Base-by-base conservation (phyloP, 164 flowering plant genomes). In the Chimonanthus praecox region DNA sequence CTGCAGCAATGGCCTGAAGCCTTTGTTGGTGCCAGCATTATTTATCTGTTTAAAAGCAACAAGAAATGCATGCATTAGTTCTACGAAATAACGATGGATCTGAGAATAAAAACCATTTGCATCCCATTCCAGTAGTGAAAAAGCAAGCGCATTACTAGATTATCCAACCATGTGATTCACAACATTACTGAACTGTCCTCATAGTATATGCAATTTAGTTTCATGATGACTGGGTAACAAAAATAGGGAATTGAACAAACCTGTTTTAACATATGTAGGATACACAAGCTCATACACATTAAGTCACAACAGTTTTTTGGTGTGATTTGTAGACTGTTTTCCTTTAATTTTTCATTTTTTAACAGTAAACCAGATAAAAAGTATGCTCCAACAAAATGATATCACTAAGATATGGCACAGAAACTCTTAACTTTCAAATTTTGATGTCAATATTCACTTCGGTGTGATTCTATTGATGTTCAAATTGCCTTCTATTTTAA, bases 21-120 rank as follows among this genome's bases (percentile, higher is more conserved):
- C 99, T 86, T 94, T 94, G 77, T 92, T 94, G 54, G 89, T 85
- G 64, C 99, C 99, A 45, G 99, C 99, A 82, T 94, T 94, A 70
- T 94, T 94, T 70, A 94, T 92, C 99, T 92, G 92, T 69, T 47
- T 70, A 76, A 78, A 48, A 70, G 50, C 13, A 58, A 67, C 33
- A 69, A 77, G 43, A 73, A 58, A n/a, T 18, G 8, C 33, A 47
- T 15, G n/a, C 47, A 45, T 81, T 21, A 81, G 68, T 61, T 73
- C 58, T 51, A 67, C 51, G 2, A 43, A 44, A 61, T 1, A 45
- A 46, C 8, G 60, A 21, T 45, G n/a, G 48, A 15, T n/a, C 60
- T 54, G 7, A 66, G 47, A 47, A 20, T 11, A 64, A 46, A 33
- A 45, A 58, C 50, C 5, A 66, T 13, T 45, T 66, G 9, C 68